Evolutionary conservation across 2,329 filamentous ascomycete genomes (phyloP).

Genomic region (Fusarium abutilonis): DNA sequence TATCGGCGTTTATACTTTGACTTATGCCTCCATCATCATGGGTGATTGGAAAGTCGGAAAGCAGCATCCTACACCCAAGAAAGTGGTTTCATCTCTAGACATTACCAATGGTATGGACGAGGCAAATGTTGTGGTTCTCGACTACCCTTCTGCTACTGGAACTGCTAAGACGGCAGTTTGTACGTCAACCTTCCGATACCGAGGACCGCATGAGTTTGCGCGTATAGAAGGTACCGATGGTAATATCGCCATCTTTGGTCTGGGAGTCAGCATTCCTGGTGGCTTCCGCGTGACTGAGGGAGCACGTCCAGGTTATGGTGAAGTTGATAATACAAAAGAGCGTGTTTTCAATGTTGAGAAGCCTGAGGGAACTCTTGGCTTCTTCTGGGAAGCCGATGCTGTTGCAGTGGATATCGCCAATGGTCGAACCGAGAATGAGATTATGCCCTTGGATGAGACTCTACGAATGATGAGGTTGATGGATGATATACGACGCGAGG

Average conservation of each 20-base stretch:
- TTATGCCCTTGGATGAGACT: constrained; percentile 58
- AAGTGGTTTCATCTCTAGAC: constrained; percentile 11
- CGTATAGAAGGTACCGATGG: constrained; percentile 18
- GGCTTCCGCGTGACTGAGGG: constrained; percentile 17
- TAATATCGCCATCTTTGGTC: constrained; percentile 15
- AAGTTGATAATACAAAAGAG: background rate
- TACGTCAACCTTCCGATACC: constrained; percentile 21
- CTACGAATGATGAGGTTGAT: constrained; percentile 58
- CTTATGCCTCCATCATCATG: constrained; percentile 18
- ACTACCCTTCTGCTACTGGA: constrained; percentile 10
- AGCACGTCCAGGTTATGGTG: background rate
- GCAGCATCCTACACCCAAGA: constrained; percentile 13
- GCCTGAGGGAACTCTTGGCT: constrained; percentile 12
- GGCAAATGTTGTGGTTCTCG: constrained; percentile 3
- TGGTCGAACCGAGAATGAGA: constrained; percentile 51
- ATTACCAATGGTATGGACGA: constrained; percentile 20
- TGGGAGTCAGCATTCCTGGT: constrained; percentile 15
- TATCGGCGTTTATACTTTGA: constrained; percentile 16
- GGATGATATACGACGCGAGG: constrained; percentile 54
- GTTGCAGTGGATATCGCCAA: constrained; percentile 19
- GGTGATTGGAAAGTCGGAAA: constrained; percentile 22
- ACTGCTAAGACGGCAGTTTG: constrained; percentile 15
- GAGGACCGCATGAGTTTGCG: constrained; percentile 9
- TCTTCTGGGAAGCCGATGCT: constrained; percentile 30
- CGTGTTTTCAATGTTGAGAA: constrained; percentile 20